Conservation (phyloP, 2,329 filamentous ascomycete species). For the Fusarium pininemorale region DNA sequence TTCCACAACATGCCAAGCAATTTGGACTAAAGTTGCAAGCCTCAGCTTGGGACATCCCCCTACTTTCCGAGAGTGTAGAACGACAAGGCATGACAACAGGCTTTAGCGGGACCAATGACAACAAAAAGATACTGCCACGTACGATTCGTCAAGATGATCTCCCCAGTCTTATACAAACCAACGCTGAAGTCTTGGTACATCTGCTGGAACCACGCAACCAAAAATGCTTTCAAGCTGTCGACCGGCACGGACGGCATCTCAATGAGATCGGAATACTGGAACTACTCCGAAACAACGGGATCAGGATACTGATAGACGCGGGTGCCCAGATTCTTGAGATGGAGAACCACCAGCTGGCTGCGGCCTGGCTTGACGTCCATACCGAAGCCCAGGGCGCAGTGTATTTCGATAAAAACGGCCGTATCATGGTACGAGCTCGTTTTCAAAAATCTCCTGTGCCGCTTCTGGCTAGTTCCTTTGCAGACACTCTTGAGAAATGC, state of each 20-base stretch:
- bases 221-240: slow-evolving; percentile 50
- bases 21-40: slow-evolving; percentile 71
- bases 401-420: slow-evolving; percentile 56
- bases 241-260: slow-evolving; percentile 49
- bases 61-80: slow-evolving; percentile 43
- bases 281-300: slow-evolving; percentile 34
- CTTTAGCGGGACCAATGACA: slow-evolving; percentile 79
- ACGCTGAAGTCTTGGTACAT: slow-evolving; percentile 69
- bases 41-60: slow-evolving; percentile 74
- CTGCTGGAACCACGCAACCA: slow-evolving; percentile 63
- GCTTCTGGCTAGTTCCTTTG: slow-evolving; percentile 63
- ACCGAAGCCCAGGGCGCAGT: slow-evolving; percentile 56
- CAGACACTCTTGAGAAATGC: slow-evolving; percentile 60
- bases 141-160: slow-evolving; percentile 71
- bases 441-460: slow-evolving; percentile 56
- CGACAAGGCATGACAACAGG: slow-evolving; percentile 62
- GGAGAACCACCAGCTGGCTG: slow-evolving; percentile 60
- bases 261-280: slow-evolving; percentile 1
- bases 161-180: slow-evolving; percentile 63
- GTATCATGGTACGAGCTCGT: slow-evolving; percentile 32
- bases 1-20: slow-evolving; percentile 70
- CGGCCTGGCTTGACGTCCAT: slow-evolving; percentile 60
- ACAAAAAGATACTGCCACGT: slow-evolving; percentile 65
- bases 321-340: slow-evolving; percentile 72
- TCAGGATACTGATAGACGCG: slow-evolving; percentile 69